Evolutionary conservation across 257 asterid species (phyloP), one percentile per base, ranked within the genome.

Genomic region (Leonotis leonurus): DNA sequence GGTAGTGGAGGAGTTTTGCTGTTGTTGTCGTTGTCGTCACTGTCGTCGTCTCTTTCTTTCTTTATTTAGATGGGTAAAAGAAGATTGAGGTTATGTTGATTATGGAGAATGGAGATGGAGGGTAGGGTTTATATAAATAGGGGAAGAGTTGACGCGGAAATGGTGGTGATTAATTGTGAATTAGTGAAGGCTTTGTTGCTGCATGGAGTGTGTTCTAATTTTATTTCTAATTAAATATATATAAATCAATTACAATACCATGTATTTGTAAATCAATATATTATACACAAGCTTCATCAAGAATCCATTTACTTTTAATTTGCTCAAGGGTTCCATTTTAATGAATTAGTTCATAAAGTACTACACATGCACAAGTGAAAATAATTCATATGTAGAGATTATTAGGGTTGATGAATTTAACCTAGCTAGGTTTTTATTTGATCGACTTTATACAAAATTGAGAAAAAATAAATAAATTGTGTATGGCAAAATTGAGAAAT

Each of bases 121-220:
- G 36, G 60, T 32, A 12, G 51, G 67, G 68, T 70, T 70, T 67
- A 70, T 64, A 64, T n/a, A 18, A n/a, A 69, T 48, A 14, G 53
- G 14, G 21, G 59, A 27, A 60, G 79, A 60, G 79, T 74, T 74
- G 76, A 74, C 79, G 73, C 73, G 62, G 39, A 30, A 52, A 59
- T 53, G 29, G 29, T 21, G 73, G 73, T 46, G 25, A 58, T 64
- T n/a, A n/a, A n/a, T n/a, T n/a, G n/a, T n/a, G n/a, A n/a, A n/a
- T n/a, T n/a, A 64, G 68, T 37, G 57, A 58, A 57, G 58, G 33
- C 24, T 29, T 17, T 62, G 62, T 39, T 69, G 58, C 62, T 68
- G 71, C 73, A 54, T 67, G 66, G 72, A 64, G 71, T 74, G 72
- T 57, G 22, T 27, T 51, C 41, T 50, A 74, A 69, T 68, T 50